A percentile compares a stretch with the other conserved stretches of the same genome.
Evolutionary conservation across 176 grass and related monocot genomes (phyloP).

Genomic region (Juncus inflexus): DNA sequence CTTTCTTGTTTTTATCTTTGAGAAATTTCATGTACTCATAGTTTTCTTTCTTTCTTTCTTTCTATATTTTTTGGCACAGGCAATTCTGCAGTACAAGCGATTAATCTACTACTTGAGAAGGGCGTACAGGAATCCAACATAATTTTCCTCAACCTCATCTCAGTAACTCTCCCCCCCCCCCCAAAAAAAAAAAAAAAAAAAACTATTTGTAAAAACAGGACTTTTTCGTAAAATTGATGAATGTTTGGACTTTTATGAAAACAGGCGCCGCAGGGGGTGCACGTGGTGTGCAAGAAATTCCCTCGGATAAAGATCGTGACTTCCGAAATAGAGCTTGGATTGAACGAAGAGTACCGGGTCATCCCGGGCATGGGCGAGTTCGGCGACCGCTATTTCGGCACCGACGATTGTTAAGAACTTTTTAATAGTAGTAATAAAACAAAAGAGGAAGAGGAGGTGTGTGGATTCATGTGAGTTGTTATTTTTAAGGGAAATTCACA

Average conservation of each 20-base stretch:
- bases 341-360: slow-evolving; percentile 77
- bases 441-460: slow-evolving; percentile 35
- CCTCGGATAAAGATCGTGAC: slow-evolving; percentile 94
- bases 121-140: slow-evolving; percentile 88
- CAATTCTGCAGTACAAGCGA: slow-evolving; percentile 89
- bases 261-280: slow-evolving; percentile 80
- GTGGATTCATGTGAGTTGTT: slow-evolving; percentile 40
- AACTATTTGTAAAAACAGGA: not conserved
- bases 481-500: not conserved
- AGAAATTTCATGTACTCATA: not conserved
- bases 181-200: not conserved
- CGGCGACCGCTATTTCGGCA: slow-evolving; percentile 83
- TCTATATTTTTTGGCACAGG: slow-evolving; percentile 42
- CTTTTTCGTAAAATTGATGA: slow-evolving; percentile 12
- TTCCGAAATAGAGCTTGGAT: slow-evolving; percentile 84
- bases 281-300: slow-evolving; percentile 88
- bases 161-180: slow-evolving; percentile 44
- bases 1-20: not conserved
- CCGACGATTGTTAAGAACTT: slow-evolving; percentile 49
- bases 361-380: slow-evolving; percentile 87
- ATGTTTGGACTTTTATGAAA: not conserved
- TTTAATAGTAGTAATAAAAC: not conserved
- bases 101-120: slow-evolving; percentile 70
- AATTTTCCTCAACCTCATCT: slow-evolving; percentile 92
- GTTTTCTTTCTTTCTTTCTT: slow-evolving; percentile 13